A percentile compares a stretch with the other conserved stretches of the same genome.
Evolutionary conservation across 495 filamentous ascomycete species (phyloP).

Genomic region (Alectoria sarmentosa): DNA sequence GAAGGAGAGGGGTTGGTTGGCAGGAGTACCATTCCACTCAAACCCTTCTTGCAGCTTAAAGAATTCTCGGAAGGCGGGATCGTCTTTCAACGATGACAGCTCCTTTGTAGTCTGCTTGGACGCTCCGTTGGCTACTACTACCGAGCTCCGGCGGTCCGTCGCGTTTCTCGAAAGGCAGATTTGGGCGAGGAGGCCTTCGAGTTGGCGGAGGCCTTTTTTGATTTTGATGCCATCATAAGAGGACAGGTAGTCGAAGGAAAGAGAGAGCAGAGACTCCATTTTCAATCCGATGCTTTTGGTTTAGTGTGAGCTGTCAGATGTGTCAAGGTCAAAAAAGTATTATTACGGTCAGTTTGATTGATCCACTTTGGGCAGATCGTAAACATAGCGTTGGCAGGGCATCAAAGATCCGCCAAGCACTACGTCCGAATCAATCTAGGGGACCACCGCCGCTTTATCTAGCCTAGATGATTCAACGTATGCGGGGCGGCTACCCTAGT

Average conservation of each 20-base stretch:
- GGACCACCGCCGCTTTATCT: no score
- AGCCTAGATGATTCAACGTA: no score
- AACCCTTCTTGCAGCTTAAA: conserved; percentile 95
- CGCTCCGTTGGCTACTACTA: conserved; percentile 32
- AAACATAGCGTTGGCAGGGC: conserved; percentile 10
- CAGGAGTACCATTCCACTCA: conserved; percentile 77
- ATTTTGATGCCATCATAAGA: conserved; percentile 86
- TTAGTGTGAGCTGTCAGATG: no score
- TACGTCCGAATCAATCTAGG: no score
- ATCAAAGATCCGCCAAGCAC: neutral
- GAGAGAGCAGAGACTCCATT: conserved; percentile 89
- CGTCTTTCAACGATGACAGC: conserved; percentile 62
- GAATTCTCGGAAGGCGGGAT: conserved; percentile 92
- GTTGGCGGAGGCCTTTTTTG: conserved; percentile 87
- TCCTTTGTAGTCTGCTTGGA: conserved; percentile 51
- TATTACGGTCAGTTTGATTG: conserved; percentile 13
- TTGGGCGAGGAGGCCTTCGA: conserved; percentile 92
- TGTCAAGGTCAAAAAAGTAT: no score
- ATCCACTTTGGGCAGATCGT: neutral
- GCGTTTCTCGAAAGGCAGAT: conserved; percentile 69
- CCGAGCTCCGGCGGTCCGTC: conserved; percentile 40
- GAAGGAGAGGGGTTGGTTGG: neutral
- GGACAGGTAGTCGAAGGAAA: conserved; percentile 94
- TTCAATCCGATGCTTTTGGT: neutral
- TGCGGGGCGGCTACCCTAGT: no score